These are phyloP conservation scores for Pseudonitzschia multiseries DNA, from an alignment of 108 stramenopile species.

Conservation along the genomic window DNA sequence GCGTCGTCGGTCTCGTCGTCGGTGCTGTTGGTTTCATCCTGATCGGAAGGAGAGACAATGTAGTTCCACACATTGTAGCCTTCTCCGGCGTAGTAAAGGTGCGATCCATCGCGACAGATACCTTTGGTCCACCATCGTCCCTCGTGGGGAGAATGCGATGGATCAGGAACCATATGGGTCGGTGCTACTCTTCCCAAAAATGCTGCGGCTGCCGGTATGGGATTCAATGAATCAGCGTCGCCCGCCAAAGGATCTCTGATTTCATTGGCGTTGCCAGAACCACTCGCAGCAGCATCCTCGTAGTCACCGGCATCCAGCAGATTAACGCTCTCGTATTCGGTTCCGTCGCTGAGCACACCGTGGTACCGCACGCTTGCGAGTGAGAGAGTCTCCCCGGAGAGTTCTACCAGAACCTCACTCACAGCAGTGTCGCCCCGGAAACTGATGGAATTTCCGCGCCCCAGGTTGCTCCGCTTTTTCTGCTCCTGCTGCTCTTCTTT, in stretches of 20 bases:
- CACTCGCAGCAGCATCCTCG: neutral
- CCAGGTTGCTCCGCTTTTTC: slow-evolving; percentile 27
- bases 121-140: slow-evolving; percentile 62
- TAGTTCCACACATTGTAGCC: slow-evolving; percentile 67
- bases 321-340: slow-evolving; percentile 51
- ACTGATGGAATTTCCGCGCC: slow-evolving; percentile 50
- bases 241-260: slow-evolving; percentile 6
- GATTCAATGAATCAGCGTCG: slow-evolving; percentile 5
- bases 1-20: neutral
- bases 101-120: slow-evolving; percentile 40
- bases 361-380: slow-evolving; percentile 44
- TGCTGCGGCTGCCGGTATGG: neutral
- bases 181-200: slow-evolving; percentile 23
- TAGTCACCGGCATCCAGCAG: slow-evolving; percentile 21
- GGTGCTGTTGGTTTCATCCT: neutral
- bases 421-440: slow-evolving; percentile 42
- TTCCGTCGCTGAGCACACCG: slow-evolving; percentile 73
- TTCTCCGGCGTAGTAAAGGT: slow-evolving; percentile 57
- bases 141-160: slow-evolving; percentile 30
- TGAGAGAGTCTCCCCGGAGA: slow-evolving; percentile 23
- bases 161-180: slow-evolving; percentile 13
- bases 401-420: slow-evolving; percentile 61
- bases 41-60: slow-evolving; percentile 8
- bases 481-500: neutral
- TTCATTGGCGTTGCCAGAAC: neutral